Evolutionary conservation across 1,284 basidiomycete genomes (phyloP), one percentile per base, ranked within the genome.

Genomic region (Coniferiporia sulphurascens): DNA sequence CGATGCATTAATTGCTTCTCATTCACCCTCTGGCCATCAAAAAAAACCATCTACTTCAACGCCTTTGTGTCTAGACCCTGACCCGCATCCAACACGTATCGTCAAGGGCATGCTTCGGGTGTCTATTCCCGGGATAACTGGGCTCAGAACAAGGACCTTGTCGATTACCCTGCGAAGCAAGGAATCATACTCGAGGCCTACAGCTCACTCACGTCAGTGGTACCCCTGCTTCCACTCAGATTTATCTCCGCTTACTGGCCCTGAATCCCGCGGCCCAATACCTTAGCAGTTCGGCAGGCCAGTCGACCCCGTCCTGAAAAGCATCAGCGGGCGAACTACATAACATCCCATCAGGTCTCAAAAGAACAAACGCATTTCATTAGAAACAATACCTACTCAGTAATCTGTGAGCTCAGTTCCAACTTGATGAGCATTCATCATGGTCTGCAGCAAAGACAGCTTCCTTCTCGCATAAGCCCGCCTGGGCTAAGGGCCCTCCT

Each of bases 401-500:
- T 74, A 78, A 79, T 83, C 85, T 83, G 82, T 85, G 65, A 52
- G 64, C 60, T 63, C 53, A 55, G 55, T 60, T 60, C 44, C 48
- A 64, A 62, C 60, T 59, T 56, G 44, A 91, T 91, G 89, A 91
- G 86, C 88, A 91, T 75, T 84, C 87, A 67, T 82, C 85, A 75
- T 78, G 80, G 74, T 76, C 87, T 76, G 76, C 76, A 78, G 70
- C 83, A 74, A 89, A 86, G 83, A 83, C 77, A 78, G 78, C 81
- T 74, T 82, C 80, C 80, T 82, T 87, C 75, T 74, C 86, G 70
- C 71, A 79, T 77, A 82, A 84, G 79, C 89, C 87, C 76, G 89
- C 89, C 79, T 91, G 89, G 89, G 76, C 86, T 76, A 87, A 75
- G 80, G 89, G 89, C 72, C 89, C 89, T 60, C 89, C 89, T 59